Conservation (phyloP, 768 basidiomycete genomes). For the Hericium erinaceus region DNA sequence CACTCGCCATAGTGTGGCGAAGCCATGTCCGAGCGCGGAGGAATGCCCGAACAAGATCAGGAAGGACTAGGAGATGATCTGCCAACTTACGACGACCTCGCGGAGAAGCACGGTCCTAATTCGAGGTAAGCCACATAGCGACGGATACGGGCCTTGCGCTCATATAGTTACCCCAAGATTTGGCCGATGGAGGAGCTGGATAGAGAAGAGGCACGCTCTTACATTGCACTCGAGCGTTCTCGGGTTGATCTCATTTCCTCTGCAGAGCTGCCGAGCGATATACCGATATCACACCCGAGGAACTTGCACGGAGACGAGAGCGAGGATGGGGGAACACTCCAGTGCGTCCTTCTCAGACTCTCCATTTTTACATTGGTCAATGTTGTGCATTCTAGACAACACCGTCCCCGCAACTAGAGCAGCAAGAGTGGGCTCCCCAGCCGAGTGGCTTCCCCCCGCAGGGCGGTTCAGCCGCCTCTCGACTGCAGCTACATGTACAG, state of each 20-base stretch:
- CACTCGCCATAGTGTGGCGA: not conserved
- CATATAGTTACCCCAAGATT: slow-evolving; percentile 37
- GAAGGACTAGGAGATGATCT: slow-evolving; percentile 40
- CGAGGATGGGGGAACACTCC: slow-evolving; percentile 61
- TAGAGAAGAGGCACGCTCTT: slow-evolving; percentile 64
- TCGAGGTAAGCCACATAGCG: slow-evolving; percentile 44
- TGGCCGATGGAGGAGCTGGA: slow-evolving; percentile 81
- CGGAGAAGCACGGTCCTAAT: slow-evolving; percentile 68
- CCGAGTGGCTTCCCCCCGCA: not conserved
- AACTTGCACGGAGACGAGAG: slow-evolving; percentile 43
- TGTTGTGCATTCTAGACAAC: not conserved
- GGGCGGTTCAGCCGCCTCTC: not conserved
- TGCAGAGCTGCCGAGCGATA: slow-evolving; percentile 79
- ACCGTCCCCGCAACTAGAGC: not conserved
- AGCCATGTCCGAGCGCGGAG: slow-evolving; percentile 13
- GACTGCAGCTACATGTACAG: slow-evolving; percentile 15
- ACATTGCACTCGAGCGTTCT: not conserved
- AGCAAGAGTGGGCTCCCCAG: not conserved
- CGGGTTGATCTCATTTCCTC: not conserved
- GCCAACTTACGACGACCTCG: slow-evolving; percentile 77
- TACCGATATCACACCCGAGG: slow-evolving; percentile 51
- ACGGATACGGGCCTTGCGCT: not conserved
- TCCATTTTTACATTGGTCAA: not conserved
- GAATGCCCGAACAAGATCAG: slow-evolving; percentile 31
- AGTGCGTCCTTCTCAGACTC: slow-evolving; percentile 15